Evolutionary conservation across 1,284 basidiomycete species (phyloP).

Genomic region (Cryptococcus wingfieldii): DNA sequence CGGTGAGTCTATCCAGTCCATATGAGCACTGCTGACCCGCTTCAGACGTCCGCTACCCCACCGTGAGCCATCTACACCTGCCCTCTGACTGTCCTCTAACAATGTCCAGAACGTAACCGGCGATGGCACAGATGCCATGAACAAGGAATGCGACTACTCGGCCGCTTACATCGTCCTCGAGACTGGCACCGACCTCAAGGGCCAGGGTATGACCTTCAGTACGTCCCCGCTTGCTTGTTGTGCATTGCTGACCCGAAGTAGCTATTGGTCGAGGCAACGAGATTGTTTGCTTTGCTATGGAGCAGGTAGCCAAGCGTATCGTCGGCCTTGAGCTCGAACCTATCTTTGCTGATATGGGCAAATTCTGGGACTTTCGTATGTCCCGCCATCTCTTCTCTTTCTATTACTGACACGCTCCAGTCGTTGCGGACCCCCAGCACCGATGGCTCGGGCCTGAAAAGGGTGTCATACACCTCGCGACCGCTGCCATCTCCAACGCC

Average conservation of each 20-base stretch:
- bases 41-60: slow-evolving; percentile 75
- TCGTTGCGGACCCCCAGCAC: slow-evolving; percentile 80
- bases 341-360: slow-evolving; percentile 83
- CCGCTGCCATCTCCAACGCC: slow-evolving; percentile 55
- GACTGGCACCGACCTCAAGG: slow-evolving; percentile 64
- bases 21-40: slow-evolving; percentile 2
- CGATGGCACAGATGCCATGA: slow-evolving; percentile 88
- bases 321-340: slow-evolving; percentile 78
- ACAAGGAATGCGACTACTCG: slow-evolving; percentile 91
- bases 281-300: slow-evolving; percentile 79
- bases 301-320: slow-evolving; percentile 69
- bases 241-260: slow-evolving; percentile 3
- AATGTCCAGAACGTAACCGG: slow-evolving; percentile 57
- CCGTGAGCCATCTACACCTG: slow-evolving; percentile 50
- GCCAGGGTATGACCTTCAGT: slow-evolving; percentile 91
- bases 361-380: slow-evolving; percentile 48
- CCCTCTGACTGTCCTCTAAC: background rate
- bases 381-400: background rate
- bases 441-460: slow-evolving; percentile 65
- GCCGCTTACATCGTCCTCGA: slow-evolving; percentile 78
- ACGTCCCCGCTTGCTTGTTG: slow-evolving; percentile 10
- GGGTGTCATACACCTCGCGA: slow-evolving; percentile 56
- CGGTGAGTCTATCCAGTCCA: slow-evolving; percentile 27
- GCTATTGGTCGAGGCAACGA: slow-evolving; percentile 93
- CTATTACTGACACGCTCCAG: slow-evolving; percentile 23